Percentiles rank a stretch among this genome's conserved stretches.
Evolutionary conservation across 108 stramenopile species (phyloP).

Genomic region (Aureococcus anophagefferens): DNA sequence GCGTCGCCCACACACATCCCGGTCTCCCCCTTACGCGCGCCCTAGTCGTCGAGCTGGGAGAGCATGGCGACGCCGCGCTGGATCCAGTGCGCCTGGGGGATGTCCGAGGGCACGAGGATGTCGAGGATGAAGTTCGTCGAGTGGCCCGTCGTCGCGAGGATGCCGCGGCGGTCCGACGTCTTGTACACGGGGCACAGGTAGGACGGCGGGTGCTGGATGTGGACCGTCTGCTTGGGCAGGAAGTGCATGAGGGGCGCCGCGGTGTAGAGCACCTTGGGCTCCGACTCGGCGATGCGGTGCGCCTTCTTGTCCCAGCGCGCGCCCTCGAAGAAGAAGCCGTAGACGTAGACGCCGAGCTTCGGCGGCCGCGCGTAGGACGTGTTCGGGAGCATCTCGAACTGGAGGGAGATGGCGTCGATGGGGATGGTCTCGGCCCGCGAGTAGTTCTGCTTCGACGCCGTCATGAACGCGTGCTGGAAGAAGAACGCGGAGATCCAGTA

Average conservation of each 20-base stretch:
- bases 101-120: slow-evolving; percentile 22
- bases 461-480: slow-evolving; percentile 61
- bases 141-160: slow-evolving; percentile 48
- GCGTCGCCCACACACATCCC: too few relatives aligned
- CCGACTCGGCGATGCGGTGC: slow-evolving; percentile 29
- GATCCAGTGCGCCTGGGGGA: slow-evolving; percentile 40
- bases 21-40: too few relatives aligned
- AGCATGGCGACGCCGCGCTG: slow-evolving; percentile 50
- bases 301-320: slow-evolving; percentile 42
- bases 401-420: slow-evolving; percentile 47
- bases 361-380: slow-evolving; percentile 5
- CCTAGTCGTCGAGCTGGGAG: slow-evolving; percentile 45
- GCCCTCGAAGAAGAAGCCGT: slow-evolving; percentile 53
- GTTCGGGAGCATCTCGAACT: slow-evolving; percentile 35
- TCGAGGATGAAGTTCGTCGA: slow-evolving; percentile 50
- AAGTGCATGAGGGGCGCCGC: slow-evolving; percentile 44
- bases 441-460: slow-evolving; percentile 50
- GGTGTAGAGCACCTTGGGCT: slow-evolving; percentile 46
- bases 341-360: slow-evolving; percentile 40
- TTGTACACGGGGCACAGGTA: slow-evolving; percentile 56
- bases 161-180: slow-evolving; percentile 40
- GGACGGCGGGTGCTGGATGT: slow-evolving; percentile 15
- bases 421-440: slow-evolving; percentile 47
- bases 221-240: slow-evolving; percentile 22
- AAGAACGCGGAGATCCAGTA: slow-evolving; percentile 59